Percentiles rank a stretch among this genome's conserved stretches.
Evolutionary conservation across 108 stramenopile genomes (phyloP).

Genomic region (Stephanodiscus minutulus): DNA sequence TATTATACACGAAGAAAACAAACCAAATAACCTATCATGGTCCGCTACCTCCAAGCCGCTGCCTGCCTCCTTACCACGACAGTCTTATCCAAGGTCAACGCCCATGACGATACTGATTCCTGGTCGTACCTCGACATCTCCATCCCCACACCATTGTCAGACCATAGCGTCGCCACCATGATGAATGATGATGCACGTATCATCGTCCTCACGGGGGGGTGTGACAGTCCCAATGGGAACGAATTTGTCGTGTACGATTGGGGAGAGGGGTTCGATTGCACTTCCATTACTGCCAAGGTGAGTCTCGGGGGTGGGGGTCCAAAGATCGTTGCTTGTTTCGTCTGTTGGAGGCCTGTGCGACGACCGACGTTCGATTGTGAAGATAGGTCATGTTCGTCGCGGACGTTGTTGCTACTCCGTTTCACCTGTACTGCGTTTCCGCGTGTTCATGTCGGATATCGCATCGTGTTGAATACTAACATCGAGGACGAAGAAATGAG

Average conservation of each 20-base stretch:
- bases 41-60: too few relatives aligned
- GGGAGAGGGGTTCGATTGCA: conserved; percentile 30
- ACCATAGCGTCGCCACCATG: not conserved
- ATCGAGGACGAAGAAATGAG: too few relatives aligned
- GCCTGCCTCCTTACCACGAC: too few relatives aligned
- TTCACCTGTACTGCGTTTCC: too few relatives aligned
- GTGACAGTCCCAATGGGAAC: conserved; percentile 44
- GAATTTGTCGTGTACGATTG: conserved; percentile 16
- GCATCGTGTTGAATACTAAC: too few relatives aligned
- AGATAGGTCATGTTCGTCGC: too few relatives aligned
- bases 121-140: conserved; percentile 24
- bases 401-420: too few relatives aligned
- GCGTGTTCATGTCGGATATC: too few relatives aligned
- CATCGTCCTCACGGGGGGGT: conserved; percentile 58
- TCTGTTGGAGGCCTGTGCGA: too few relatives aligned
- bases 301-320: not conserved
- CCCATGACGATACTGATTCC: not conserved
- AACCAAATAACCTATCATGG: conserved; percentile 17
- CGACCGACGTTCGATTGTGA: not conserved
- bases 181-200: not conserved
- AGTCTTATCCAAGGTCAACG: too few relatives aligned
- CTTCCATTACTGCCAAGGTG: conserved; percentile 12
- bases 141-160: conserved; percentile 22
- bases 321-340: too few relatives aligned
- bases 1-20: not conserved